phyloP scores from a whole-genome alignment of 108 stramenopile species.

The Discostella stelligeroides region DNA sequence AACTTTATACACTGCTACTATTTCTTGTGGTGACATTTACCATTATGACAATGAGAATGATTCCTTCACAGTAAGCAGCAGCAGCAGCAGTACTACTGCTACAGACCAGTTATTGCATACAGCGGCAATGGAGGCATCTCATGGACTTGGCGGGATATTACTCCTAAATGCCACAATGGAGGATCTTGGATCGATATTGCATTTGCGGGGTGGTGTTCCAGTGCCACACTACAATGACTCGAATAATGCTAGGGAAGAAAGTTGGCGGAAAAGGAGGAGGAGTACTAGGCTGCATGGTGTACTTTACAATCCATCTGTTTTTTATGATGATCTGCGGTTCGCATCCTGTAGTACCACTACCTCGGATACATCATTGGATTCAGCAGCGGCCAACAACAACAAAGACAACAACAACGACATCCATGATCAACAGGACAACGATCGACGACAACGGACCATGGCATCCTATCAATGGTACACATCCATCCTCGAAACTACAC shows the following conservation, averaged over 20 bases:
- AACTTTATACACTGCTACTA: too few relatives aligned
- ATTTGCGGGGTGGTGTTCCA: constrained; percentile 54
- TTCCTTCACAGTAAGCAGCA: background rate
- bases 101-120: background rate
- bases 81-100: background rate
- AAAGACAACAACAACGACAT: too few relatives aligned
- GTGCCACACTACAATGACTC: background rate
- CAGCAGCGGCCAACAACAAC: constrained; percentile 6
- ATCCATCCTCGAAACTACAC: constrained; percentile 63
- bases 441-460: constrained; percentile 11
- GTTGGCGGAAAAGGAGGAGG: constrained; percentile 17
- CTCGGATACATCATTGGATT: too few relatives aligned
- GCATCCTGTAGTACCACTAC: too few relatives aligned
- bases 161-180: constrained; percentile 69
- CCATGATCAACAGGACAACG: too few relatives aligned
- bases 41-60: too few relatives aligned
- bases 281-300: constrained; percentile 36
- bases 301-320: constrained; percentile 63
- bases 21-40: too few relatives aligned
- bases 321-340: too few relatives aligned
- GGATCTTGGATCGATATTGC: constrained; percentile 63
- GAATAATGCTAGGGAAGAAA: too few relatives aligned
- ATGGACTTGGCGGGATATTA: constrained; percentile 48
- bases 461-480: constrained; percentile 76
- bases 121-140: constrained; percentile 18